Evolutionary conservation across 176 grass and related monocot genomes (phyloP), one percentile per base, ranked within the genome.

Genomic region (Alopecurus myosuroides): DNA sequence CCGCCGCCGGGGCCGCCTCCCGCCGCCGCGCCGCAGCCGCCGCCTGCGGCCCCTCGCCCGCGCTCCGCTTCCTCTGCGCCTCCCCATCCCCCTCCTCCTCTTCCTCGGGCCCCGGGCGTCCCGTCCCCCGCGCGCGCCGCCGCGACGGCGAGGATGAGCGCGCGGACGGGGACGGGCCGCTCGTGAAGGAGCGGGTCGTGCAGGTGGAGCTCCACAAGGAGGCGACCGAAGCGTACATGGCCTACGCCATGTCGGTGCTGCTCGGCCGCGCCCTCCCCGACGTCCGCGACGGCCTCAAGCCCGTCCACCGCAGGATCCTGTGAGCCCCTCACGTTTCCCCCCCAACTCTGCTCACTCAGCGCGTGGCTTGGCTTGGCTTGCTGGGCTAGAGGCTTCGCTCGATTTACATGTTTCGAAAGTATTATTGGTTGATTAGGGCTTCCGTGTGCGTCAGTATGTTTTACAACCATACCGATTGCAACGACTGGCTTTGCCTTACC

Each of bases 161-260:
- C 52, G 82, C 77, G 55, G 82, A 36, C 22, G 89, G 76, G 7
- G 62, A 72, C 76, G 60, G 55, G 14, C n/a, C 67, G 48, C 70
- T 75, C 77, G 81, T 84, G 29, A 94, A 66, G 73, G 91, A 90
- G 80, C 94, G 91, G 76, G n/a, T 98, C 6, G 83, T 98, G 67
- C 85, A 90, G 11, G 73, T 87, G 18, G 96, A 95, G 85, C 96
- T 98, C 57, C 96, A 95, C 86, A 94, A 95, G 87, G 96, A 95
- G 86, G 91, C 93, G 28, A 98, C 89, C 5, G 89, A 94, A 44
- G 93, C 96, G 8, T 98, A 98, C 83, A 90, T 95, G 96, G 62
- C 93, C 30, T 98, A 98, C 78, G 93, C 96, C 29, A 94, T 98
- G 96, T 98, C 96, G 15, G 96, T 98, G 87, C 85, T 98, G 42